Evolutionary conservation across 257 asterid genomes (phyloP), one percentile per base, ranked within the genome.

Genomic region (Dorcoceras hygrometricum): DNA sequence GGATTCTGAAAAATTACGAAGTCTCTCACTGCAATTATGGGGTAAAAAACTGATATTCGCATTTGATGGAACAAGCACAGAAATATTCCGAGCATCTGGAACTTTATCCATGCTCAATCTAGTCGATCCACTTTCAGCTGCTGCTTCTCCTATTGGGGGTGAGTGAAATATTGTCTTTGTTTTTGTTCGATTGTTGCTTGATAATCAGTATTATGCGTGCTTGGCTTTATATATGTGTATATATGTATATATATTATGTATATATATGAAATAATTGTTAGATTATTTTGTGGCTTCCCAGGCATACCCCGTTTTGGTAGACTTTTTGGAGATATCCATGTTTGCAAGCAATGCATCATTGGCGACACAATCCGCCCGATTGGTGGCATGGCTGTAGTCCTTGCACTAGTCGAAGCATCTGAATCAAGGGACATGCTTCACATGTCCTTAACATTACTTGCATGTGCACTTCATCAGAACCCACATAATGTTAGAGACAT

Each of bases 91-190:
- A 72, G 84, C 95, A 73, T 81, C 97, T 74, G 99, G 96, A 73
- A 84, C 87, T 73, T 78, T 84, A 71, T 90, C 97, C 57, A 72
- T 90, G 93, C 97, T 94, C 80, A 94, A 94, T 84, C 89, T 94
- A 69, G 97, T 94, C 19, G 99, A 94, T 89, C 97, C 99, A 67
- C 82, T 88, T 80, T 94, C 99, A 22, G 93, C 95, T 75, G 97
- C 96, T 63, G 99, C 99, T 72, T 94, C 99, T 78, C 95, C 99
- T 28, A 94, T 94, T 77, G 99, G 97, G 56, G 97, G 99, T 88
- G 74, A 85, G 93, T 83, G 64, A 67, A 63, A 71, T 26, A 36
- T 31, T 31, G 14, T 55, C 26, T 43, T 68, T 48, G 34, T 66
- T 50, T 65, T 70, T 67, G 66, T 67, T 3, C 14, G 28, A 58